Evolutionary conservation across 352 stramenopile genomes (phyloP).

Genomic region (Phytophthora palmivora): DNA sequence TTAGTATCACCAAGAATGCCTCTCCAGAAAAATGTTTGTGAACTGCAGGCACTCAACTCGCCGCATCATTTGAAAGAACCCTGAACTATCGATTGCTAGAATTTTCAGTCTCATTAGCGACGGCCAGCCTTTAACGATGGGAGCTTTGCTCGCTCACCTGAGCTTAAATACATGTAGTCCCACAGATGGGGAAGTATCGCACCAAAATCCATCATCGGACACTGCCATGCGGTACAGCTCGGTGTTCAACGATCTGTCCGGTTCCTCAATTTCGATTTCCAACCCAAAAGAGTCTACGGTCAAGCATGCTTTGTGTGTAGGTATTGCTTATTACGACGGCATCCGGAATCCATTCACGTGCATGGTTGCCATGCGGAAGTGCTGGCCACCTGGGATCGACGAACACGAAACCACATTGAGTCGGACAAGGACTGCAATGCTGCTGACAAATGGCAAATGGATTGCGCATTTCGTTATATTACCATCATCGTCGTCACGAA

Average conservation of each 20-base stretch:
- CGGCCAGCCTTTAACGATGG: neutral
- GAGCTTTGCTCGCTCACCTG: too few relatives aligned
- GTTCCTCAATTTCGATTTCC: constrained; percentile 1
- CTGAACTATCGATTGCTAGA: constrained; percentile 19
- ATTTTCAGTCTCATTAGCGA: constrained; percentile 18
- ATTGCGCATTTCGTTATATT: neutral
- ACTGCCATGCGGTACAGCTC: constrained; percentile 4
- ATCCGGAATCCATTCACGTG: constrained; percentile 9
- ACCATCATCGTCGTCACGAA: neutral
- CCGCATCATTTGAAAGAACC: constrained; percentile 1
- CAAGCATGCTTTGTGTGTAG: neutral
- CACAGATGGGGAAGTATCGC: neutral
- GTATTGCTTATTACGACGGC: constrained; percentile 1
- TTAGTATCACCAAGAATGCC: neutral
- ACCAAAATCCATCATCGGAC: constrained; percentile 11
- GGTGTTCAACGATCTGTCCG: constrained; percentile 5
- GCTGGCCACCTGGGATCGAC: constrained; percentile 13
- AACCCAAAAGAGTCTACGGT: constrained; percentile 5
- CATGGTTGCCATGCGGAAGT: constrained; percentile 9
- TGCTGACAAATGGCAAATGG: neutral
- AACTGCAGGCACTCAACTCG: too few relatives aligned
- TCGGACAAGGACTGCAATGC: constrained; percentile 21
- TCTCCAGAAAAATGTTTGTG: neutral
- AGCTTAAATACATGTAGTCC: too few relatives aligned
- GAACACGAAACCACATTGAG: constrained; percentile 9